These are phyloP conservation scores for Xylaria venustula DNA, from an alignment of 495 filamentous ascomycete species.

Conservation along the genomic window DNA sequence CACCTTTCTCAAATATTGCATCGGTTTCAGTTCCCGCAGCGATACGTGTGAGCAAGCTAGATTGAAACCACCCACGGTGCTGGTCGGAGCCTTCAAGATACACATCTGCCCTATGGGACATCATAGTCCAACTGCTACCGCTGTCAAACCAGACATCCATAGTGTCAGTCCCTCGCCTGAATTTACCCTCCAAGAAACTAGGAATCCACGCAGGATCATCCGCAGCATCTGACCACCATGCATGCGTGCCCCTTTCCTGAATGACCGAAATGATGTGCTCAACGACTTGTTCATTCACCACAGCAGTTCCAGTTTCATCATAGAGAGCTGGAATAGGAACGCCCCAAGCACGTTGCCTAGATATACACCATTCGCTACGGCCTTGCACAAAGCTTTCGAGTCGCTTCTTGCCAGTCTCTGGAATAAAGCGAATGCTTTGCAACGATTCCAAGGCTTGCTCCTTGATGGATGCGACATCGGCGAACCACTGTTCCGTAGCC, in stretches of 20 bases:
- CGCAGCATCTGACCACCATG: constrained; percentile 86
- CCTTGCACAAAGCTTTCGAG: constrained; percentile 82
- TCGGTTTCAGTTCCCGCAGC: constrained; percentile 33
- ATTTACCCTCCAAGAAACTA: constrained; percentile 51
- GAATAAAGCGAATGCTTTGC: constrained; percentile 72
- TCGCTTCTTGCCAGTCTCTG: constrained; percentile 65
- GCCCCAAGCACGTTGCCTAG: constrained; percentile 95
- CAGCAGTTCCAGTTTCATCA: constrained; percentile 63
- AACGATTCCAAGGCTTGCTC: constrained; percentile 64
- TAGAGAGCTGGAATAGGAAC: constrained; percentile 94
- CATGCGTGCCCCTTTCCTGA: constrained; percentile 72
- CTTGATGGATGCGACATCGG: constrained; percentile 83
- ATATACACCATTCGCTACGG: constrained; percentile 96
- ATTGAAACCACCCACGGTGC: constrained; percentile 98
- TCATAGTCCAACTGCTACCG: constrained; percentile 86
- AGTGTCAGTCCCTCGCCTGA: constrained; percentile 82
- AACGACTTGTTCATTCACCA: constrained; percentile 76
- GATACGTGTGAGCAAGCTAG: constrained; percentile 87
- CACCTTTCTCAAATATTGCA: constrained; percentile 22
- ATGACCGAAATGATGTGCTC: constrained; percentile 82
- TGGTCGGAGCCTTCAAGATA: constrained; percentile 95
- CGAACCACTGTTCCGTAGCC: constrained; percentile 97
- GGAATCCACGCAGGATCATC: constrained; percentile 75
- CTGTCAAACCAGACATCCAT: constrained; percentile 99
- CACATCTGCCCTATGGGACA: constrained; percentile 67